Conservation (phyloP, 192 early-diverging fungal species). For the Mortierella antarctica region DNA sequence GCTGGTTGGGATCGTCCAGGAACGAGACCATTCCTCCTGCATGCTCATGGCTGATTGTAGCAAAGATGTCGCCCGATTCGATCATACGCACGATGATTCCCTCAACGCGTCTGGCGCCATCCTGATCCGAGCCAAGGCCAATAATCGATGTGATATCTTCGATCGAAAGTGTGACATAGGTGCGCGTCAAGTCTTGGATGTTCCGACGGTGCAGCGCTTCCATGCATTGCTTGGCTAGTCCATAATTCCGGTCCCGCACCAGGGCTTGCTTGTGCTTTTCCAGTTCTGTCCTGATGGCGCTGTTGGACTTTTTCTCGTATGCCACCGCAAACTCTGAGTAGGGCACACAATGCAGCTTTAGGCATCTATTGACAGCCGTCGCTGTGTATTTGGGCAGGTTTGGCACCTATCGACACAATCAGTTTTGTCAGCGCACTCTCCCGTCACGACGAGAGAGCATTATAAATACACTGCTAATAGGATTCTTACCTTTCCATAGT, state of each 20-base stretch:
- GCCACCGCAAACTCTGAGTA: constrained; percentile 72
- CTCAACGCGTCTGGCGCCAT: constrained; percentile 61
- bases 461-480: background rate
- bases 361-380: constrained; percentile 54
- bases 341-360: constrained; percentile 45
- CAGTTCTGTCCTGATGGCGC: constrained; percentile 57
- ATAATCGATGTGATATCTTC: constrained; percentile 73
- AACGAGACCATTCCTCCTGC: constrained; percentile 76
- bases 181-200: constrained; percentile 79
- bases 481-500: constrained; percentile 59
- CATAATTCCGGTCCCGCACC: constrained; percentile 69
- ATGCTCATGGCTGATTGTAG: constrained; percentile 58
- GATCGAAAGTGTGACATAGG: constrained; percentile 81
- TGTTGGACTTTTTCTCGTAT: constrained; percentile 63
- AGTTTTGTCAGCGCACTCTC: background rate
- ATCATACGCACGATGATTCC: constrained; percentile 69
- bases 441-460: background rate
- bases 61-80: constrained; percentile 60
- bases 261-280: constrained; percentile 45
- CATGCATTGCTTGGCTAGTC: constrained; percentile 66
- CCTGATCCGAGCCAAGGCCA: constrained; percentile 49
- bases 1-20: constrained; percentile 67
- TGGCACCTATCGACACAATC: constrained; percentile 27
- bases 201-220: constrained; percentile 61
- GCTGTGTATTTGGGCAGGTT: constrained; percentile 66